Evolutionary conservation across 1,284 basidiomycete species (phyloP), one percentile per base, ranked within the genome.

Genomic region (Ceratobasidium sp.): DNA sequence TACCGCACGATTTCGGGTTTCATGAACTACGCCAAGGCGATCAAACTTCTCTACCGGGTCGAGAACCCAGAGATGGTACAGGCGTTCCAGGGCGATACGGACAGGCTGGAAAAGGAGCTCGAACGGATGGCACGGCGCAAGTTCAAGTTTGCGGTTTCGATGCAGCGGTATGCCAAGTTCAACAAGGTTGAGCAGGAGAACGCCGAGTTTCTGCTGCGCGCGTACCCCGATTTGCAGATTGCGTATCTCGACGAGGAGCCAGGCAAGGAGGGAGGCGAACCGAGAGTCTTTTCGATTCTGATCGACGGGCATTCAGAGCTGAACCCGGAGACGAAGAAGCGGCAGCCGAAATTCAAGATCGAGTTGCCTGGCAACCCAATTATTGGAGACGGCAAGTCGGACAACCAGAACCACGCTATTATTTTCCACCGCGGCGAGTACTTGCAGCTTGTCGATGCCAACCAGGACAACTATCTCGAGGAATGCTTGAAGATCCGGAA

Each of bases 11-110:
- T 99, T 19, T 98, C 98, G 59, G 98, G 97, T 68, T 98, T 99
- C 92, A 99, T 99, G 98, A 99, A 99, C 86, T 99, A 99, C 83
- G 91, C 94, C 80, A 99, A 99, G 87, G 97, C 98, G 22, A 98
- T 99, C 89, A 99, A 99, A 84, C 87, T 99, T n/a, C 88, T 99
- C 37, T 98, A 98, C 84, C 95, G 97, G 78, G 97, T 99, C 74
- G 98, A 99, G 85, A 99, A 98, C 85, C 98, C 97, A 24, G 97
- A 98, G 82, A 93, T 99, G 62, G 97, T 99, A 7, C 96, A 98
- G 84, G 87, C 94, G 72, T 98, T 95, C 79, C 96, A 97, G 69
- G 96, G 96, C 53, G 98, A 99, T 84, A 98, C 97, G n/a, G 97
- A 99, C 83, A 95, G 91, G 81, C 88, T 99, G 43, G 98, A 99